phyloP scores from a whole-genome alignment of 345 rosid species.

The Alliaria petiolata region DNA sequence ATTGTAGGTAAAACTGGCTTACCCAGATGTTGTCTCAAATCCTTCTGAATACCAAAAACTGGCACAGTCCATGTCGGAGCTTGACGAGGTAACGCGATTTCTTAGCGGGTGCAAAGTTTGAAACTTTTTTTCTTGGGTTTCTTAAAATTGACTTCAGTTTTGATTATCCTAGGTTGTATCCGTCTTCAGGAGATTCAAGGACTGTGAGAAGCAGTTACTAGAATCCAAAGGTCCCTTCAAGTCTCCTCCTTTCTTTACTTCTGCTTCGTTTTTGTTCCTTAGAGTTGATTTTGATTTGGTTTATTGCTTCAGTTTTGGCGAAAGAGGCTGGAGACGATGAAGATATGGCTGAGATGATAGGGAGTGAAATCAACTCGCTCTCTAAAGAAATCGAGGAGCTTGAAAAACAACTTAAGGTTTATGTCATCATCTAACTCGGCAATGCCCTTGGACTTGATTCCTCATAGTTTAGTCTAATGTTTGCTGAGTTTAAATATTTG shows the following conservation, averaged over 20 bases:
- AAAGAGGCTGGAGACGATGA: constrained; percentile 72
- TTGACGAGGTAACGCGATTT: constrained; percentile 55
- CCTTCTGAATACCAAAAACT: constrained; percentile 78
- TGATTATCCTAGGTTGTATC: constrained; percentile 58
- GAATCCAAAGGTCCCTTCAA: constrained; percentile 62
- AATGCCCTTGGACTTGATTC: too few species aligned
- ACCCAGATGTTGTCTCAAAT: constrained; percentile 83
- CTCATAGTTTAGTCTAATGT: too few species aligned
- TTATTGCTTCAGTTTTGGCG: constrained; percentile 53
- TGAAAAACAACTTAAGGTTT: constrained; percentile 92
- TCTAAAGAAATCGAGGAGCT: constrained; percentile 58
- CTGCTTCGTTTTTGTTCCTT: background rate
- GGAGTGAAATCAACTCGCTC: constrained; percentile 66
- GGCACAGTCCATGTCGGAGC: constrained; percentile 84
- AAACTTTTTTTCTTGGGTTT: background rate
- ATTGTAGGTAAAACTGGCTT: constrained; percentile 77
- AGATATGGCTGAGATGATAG: constrained; percentile 97
- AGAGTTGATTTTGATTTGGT: background rate
- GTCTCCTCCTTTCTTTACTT: background rate
- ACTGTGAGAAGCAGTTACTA: constrained; percentile 76
- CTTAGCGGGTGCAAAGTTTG: background rate
- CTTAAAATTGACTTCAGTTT: background rate
- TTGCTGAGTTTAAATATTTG: background rate
- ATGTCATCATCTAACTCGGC: too few species aligned
- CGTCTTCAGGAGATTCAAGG: constrained; percentile 63